phyloP scores from a whole-genome alignment of 2,329 filamentous ascomycete species.

The Xylariaceae sp. region DNA sequence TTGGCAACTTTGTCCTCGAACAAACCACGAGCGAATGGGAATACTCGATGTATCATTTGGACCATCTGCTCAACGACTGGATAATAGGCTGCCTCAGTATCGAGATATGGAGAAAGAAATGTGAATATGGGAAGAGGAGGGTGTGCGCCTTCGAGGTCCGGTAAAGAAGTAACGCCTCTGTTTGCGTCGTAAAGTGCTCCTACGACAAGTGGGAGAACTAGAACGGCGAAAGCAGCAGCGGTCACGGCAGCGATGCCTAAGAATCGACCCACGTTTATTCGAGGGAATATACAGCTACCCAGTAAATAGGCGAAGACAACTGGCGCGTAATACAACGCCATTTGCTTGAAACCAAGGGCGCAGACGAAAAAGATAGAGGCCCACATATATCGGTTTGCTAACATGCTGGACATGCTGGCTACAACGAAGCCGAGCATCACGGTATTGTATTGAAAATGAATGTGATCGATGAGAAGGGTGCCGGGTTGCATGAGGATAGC shows the following conservation, averaged over 20 bases:
- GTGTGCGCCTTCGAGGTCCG: conserved; percentile 55
- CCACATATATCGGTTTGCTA: conserved; percentile 83
- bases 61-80: conserved; percentile 72
- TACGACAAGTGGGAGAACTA: conserved; percentile 71
- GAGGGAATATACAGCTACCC: conserved; percentile 77
- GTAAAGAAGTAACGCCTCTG: conserved; percentile 55
- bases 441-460: conserved; percentile 89
- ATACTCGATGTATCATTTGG: conserved; percentile 87
- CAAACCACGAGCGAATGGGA: conserved; percentile 90
- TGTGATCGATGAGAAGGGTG: conserved; percentile 85
- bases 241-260: conserved; percentile 73
- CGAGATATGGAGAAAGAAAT: conserved; percentile 54
- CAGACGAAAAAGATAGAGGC: conserved; percentile 89
- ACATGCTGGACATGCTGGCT: conserved; percentile 81
- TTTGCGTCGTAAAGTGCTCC: conserved; percentile 67
- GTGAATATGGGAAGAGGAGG: conserved; percentile 60
- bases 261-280: conserved; percentile 63
- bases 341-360: conserved; percentile 97
- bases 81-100: conserved; percentile 66
- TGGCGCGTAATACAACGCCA: conserved; percentile 96
- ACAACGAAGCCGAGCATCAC: conserved; percentile 94
- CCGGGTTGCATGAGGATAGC: conserved; percentile 90
- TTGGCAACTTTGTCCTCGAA: conserved; percentile 99
- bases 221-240: conserved; percentile 64
- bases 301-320: conserved; percentile 88